phyloP scores from a whole-genome alignment of 106 monocot species.

The Cymbidium sinense region DNA sequence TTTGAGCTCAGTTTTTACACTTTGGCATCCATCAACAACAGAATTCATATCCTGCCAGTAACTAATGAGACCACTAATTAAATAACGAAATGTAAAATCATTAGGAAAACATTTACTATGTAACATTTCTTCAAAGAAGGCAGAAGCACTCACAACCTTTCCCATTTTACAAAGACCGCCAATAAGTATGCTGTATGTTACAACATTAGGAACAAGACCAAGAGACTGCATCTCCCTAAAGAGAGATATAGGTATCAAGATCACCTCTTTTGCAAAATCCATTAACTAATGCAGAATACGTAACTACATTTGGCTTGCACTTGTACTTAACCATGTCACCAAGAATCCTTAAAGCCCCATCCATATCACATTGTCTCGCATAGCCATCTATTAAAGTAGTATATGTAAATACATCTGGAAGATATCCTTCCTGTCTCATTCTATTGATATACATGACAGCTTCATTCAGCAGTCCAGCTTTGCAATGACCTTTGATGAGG shows the following conservation, averaged over 20 bases:
- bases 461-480: slow-evolving; percentile 53
- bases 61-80: slow-evolving; percentile 58
- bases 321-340: slow-evolving; percentile 57
- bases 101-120: slow-evolving; percentile 54
- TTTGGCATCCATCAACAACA: background rate
- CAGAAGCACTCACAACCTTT: slow-evolving; percentile 24
- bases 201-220: slow-evolving; percentile 65
- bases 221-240: slow-evolving; percentile 46
- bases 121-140: slow-evolving; percentile 72
- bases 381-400: slow-evolving; percentile 80
- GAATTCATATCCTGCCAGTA: slow-evolving; percentile 6
- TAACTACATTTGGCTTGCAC: slow-evolving; percentile 72
- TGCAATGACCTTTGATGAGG: slow-evolving; percentile 85
- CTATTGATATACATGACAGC: slow-evolving; percentile 31
- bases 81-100: slow-evolving; percentile 64
- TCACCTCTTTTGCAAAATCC: slow-evolving; percentile 55
- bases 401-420: slow-evolving; percentile 66
- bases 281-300: slow-evolving; percentile 66
- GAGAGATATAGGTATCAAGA: slow-evolving; percentile 28
- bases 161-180: slow-evolving; percentile 46
- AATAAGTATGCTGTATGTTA: slow-evolving; percentile 71
- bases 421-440: slow-evolving; percentile 47
- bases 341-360: slow-evolving; percentile 53
- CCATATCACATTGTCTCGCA: slow-evolving; percentile 47
- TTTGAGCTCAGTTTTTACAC: slow-evolving; percentile 1